phyloP scores from a whole-genome alignment of 352 stramenopile species.

The Phytophthora hibernalis region DNA sequence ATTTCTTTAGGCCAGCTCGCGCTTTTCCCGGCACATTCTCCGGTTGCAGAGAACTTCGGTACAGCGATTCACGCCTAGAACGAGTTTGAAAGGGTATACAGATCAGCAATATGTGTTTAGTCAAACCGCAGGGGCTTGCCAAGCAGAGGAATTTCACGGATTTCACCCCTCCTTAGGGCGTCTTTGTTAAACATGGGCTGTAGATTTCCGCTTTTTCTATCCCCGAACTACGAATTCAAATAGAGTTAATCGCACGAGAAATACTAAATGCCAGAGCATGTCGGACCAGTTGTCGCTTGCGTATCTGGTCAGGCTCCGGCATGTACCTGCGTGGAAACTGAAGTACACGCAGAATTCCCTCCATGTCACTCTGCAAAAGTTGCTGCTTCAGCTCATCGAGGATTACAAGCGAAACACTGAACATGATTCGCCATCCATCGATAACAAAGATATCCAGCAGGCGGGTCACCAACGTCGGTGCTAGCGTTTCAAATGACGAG shows the following conservation, averaged over 20 bases:
- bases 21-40: too few species aligned
- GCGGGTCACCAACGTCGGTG: constrained; percentile 66
- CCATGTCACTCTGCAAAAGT: constrained; percentile 65
- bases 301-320: constrained; percentile 46
- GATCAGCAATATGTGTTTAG: too few species aligned
- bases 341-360: constrained; percentile 72
- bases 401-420: constrained; percentile 81
- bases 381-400: constrained; percentile 70
- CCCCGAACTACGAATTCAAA: constrained; percentile 23
- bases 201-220: too few species aligned
- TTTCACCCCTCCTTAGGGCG: too few species aligned
- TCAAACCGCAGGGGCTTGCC: too few species aligned
- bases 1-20: too few species aligned
- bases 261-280: constrained; percentile 74
- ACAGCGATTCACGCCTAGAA: too few species aligned
- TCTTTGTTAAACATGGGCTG: too few species aligned
- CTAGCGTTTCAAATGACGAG: constrained; percentile 81
- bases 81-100: too few species aligned
- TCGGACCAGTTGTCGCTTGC: constrained; percentile 58
- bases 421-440: constrained; percentile 82
- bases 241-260: constrained; percentile 58
- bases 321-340: constrained; percentile 69
- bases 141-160: too few species aligned
- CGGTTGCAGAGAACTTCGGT: too few species aligned
- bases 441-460: constrained; percentile 85